Base-by-base conservation (phyloP, 1,284 basidiomycete genomes). In the Mrakiaceae sp. region DNA sequence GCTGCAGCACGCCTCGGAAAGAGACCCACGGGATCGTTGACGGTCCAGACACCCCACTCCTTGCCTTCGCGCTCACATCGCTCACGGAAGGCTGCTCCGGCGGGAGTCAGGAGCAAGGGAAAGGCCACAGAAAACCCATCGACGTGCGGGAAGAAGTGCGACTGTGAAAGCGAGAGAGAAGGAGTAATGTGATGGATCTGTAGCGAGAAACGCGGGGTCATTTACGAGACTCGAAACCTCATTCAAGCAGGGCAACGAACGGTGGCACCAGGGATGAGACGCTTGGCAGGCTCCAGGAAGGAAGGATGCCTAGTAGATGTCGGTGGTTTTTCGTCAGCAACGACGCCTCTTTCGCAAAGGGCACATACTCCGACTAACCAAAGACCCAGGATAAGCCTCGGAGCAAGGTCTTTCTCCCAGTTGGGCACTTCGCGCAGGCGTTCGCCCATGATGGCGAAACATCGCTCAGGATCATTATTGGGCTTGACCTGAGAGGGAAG, bases 1-100 rank as follows among this genome's bases (percentile, higher is more conserved):
- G 27, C 27, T 27, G 27, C 27, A 27, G 27, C 27, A 27, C 27
- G 27, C 27, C 27, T 27, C 27, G 27, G 27, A 27, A 27, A 27
- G 27, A 27, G 27, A 27, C 27, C 27, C 27, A 27, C 27, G 27
- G 27, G 27, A 58, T 87, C 82, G 73, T 95, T 96, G 51, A 95
- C 91, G 0, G 92, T 96, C 92, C 93, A 96, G 9, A 92, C 90
- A 82, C 90, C 84, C 62, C 93, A 71, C 69, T 83, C 82, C 81
- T 96, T 96, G 39, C 86, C 86, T 0, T 82, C 85, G 14, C 73
- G 77, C 73, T 84, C 84, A 74, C 88, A 90, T 67, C 90, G 85
- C 62, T 79, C 76, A 63, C 86, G 79, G 76, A 95, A 95, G 69
- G 82, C 85, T 71, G 70, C 72, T 44, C 74, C 78, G 11, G 39